Conservation (phyloP, 306 rosid species). For the Lupinus albus region DNA sequence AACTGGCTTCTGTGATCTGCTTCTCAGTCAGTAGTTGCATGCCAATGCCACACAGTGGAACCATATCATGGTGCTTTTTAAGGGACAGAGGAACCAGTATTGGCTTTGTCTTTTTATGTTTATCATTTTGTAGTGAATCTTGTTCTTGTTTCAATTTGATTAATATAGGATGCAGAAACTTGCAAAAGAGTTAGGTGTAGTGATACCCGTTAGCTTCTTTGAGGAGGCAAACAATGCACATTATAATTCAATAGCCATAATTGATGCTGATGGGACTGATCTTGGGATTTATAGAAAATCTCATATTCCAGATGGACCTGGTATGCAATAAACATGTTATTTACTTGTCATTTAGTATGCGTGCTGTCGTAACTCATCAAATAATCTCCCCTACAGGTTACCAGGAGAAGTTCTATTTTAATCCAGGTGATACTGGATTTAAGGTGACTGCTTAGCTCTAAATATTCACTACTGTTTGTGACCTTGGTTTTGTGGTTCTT, state of each 20-base stretch:
- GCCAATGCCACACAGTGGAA: slow-evolving; percentile 27
- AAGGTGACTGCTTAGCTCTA: slow-evolving; percentile 60
- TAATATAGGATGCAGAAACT: slow-evolving; percentile 80
- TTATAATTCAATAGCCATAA: slow-evolving; percentile 82
- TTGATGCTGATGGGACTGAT: slow-evolving; percentile 94
- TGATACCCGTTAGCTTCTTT: slow-evolving; percentile 91
- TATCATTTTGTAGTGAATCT: slow-evolving; percentile 31
- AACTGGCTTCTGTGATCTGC: slow-evolving; percentile 31
- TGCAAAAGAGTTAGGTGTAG: slow-evolving; percentile 83
- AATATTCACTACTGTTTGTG: slow-evolving; percentile 23
- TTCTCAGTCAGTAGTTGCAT: slow-evolving; percentile 17
- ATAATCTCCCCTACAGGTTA: slow-evolving; percentile 63
- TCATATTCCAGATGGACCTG: slow-evolving; percentile 97
- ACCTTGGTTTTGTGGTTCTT: slow-evolving; percentile 22
- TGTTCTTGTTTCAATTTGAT: slow-evolving; percentile 37
- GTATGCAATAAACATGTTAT: slow-evolving; percentile 45
- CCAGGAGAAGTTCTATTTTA: slow-evolving; percentile 96
- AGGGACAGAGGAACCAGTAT: slow-evolving; percentile 22
- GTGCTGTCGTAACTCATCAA: neutral
- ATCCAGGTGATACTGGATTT: slow-evolving; percentile 96
- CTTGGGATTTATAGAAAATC: slow-evolving; percentile 96
- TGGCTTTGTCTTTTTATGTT: slow-evolving; percentile 18
- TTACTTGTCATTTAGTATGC: neutral
- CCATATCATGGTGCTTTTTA: slow-evolving; percentile 6
- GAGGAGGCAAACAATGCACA: slow-evolving; percentile 98